Evolutionary conservation across 805 yeast species (phyloP).

Genomic region (Wickerhamomyces xylosicus): DNA sequence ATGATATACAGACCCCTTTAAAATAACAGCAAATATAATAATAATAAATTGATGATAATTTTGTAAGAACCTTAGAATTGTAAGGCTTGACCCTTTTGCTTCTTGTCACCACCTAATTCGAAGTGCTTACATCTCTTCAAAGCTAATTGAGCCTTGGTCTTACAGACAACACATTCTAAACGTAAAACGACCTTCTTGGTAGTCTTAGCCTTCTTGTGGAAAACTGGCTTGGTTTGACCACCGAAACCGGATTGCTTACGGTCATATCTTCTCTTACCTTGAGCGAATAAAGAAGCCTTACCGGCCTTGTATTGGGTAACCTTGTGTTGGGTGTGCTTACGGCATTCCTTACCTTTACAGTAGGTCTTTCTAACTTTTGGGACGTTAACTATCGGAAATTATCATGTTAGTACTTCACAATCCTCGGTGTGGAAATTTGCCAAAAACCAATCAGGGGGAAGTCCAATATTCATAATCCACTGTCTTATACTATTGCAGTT

Average conservation of each 20-base stretch:
- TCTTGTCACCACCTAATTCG: conserved; percentile 99
- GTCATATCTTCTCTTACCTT: conserved; percentile 99
- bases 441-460: too few species aligned
- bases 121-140: conserved; percentile 99
- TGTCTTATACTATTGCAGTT: too few species aligned
- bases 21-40: conserved; percentile 11
- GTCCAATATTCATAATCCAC: too few species aligned
- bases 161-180: conserved; percentile 97
- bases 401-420: conserved; percentile 16
- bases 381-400: conserved; percentile 82
- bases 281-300: conserved; percentile 98
- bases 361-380: conserved; percentile 99
- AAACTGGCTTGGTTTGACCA: conserved; percentile 99
- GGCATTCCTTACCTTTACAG: conserved; percentile 99
- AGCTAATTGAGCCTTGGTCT: conserved; percentile 96
- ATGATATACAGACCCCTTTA: conserved; percentile 17
- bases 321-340: conserved; percentile 99
- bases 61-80: conserved; percentile 65
- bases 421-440: neutral
- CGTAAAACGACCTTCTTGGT: conserved; percentile 99
- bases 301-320: conserved; percentile 99
- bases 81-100: conserved; percentile 99
- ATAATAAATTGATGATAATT: conserved; percentile 2
- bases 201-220: conserved; percentile 99
- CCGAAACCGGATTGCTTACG: conserved; percentile 99